These are phyloP conservation scores for Pseudogymnoascus sp. DNA, from an alignment of 2,329 filamentous ascomycete genomes.

Conservation along the genomic window DNA sequence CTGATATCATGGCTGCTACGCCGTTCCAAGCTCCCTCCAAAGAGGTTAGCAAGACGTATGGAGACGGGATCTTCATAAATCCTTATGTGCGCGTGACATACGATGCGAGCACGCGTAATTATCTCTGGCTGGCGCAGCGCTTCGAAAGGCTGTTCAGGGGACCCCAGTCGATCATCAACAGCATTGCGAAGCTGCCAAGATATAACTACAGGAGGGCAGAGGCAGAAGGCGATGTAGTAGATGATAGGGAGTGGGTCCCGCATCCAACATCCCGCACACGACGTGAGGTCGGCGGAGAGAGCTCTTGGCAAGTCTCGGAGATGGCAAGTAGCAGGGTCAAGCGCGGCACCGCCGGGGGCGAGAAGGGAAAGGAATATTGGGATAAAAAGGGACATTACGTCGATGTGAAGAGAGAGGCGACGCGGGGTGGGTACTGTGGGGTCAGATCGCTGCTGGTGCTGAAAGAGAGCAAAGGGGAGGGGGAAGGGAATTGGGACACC, in stretches of 20 bases:
- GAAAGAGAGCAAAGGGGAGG: conserved; percentile 27
- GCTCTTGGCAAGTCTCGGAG: conserved; percentile 22
- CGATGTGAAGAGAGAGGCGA: conserved; percentile 37
- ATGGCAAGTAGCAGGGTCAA: conserved; percentile 7
- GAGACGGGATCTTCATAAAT: conserved; percentile 60
- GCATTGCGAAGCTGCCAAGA: conserved; percentile 48
- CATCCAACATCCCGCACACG: neutral
- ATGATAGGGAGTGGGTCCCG: conserved; percentile 44
- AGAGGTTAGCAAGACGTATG: conserved; percentile 31
- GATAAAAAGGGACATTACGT: conserved; percentile 31
- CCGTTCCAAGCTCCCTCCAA: conserved; percentile 29
- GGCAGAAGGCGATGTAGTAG: conserved; percentile 46
- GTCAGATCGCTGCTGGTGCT: conserved; percentile 45
- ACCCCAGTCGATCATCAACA: conserved; percentile 52
- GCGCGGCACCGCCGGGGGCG: conserved; percentile 1
- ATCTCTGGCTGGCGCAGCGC: conserved; percentile 52
- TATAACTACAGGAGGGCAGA: conserved; percentile 56
- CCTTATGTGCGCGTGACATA: conserved; percentile 69
- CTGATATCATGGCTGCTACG: conserved; percentile 32
- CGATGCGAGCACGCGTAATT: conserved; percentile 46
- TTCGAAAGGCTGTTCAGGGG: conserved; percentile 59
- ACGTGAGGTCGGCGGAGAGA: conserved; percentile 21
- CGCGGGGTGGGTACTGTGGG: conserved; percentile 50
- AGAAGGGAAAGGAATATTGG: conserved; percentile 19
- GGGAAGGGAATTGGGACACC: conserved; percentile 29